phyloP scores from a whole-genome alignment of 208 protist species.

The Trypanosomatidae sp. region DNA sequence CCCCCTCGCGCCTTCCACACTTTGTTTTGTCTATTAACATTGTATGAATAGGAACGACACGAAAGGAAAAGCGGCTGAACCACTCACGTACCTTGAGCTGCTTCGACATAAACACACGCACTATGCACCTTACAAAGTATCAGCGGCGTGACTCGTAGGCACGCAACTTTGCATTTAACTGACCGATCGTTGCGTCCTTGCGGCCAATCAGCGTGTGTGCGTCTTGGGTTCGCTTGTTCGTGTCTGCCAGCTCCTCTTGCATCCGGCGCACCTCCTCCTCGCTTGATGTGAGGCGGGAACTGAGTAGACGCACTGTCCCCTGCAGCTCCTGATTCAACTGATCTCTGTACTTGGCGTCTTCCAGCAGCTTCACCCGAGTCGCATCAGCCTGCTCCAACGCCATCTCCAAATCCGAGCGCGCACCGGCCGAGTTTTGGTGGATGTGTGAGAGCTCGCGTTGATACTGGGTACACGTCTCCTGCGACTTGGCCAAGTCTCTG shows the following conservation, averaged over 20 bases:
- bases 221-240: slow-evolving; percentile 70
- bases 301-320: slow-evolving; percentile 81
- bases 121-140: background rate
- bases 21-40: background rate
- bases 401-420: slow-evolving; percentile 50
- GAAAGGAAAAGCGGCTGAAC: background rate
- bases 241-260: slow-evolving; percentile 76
- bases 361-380: slow-evolving; percentile 55
- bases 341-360: slow-evolving; percentile 71
- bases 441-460: slow-evolving; percentile 57
- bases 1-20: background rate
- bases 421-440: slow-evolving; percentile 52
- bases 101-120: background rate
- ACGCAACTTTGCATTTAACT: slow-evolving; percentile 79
- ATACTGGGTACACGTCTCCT: slow-evolving; percentile 54
- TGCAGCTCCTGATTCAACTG: slow-evolving; percentile 82
- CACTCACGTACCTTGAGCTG: background rate
- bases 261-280: slow-evolving; percentile 76
- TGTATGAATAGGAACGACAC: background rate
- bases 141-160: slow-evolving; percentile 69
- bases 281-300: slow-evolving; percentile 58
- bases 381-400: slow-evolving; percentile 59
- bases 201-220: slow-evolving; percentile 75
- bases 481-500: slow-evolving; percentile 60
- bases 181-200: slow-evolving; percentile 82